Conservation (phyloP, 2,329 filamentous ascomycete genomes). For the Trichoderma sp. region DNA sequence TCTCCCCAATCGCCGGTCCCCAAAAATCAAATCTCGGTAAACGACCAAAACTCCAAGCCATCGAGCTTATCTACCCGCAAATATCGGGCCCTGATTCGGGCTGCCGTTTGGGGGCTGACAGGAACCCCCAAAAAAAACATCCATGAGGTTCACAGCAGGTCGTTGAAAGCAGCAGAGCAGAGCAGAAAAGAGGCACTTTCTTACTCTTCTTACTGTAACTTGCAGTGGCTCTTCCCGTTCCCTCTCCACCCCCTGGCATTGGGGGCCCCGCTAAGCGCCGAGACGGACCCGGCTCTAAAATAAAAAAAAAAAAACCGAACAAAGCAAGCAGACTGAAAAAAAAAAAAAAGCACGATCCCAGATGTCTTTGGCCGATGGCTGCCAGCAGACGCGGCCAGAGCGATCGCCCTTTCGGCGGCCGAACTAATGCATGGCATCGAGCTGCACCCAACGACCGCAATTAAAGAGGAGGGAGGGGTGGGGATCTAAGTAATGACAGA, state of each 20-base stretch:
- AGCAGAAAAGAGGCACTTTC: background rate
- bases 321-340: conserved; percentile 3
- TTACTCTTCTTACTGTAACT: no score
- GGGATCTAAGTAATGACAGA: background rate
- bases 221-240: background rate
- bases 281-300: background rate
- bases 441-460: conserved; percentile 9
- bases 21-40: background rate
- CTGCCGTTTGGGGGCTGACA: background rate
- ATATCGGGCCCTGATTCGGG: background rate
- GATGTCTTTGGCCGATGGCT: conserved; percentile 25
- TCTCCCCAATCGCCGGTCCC: background rate
- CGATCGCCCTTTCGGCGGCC: conserved; percentile 15
- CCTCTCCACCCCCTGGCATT: background rate
- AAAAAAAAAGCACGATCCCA: conserved; percentile 14
- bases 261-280: background rate
- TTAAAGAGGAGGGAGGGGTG: background rate
- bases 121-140: background rate
- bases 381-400: conserved; percentile 9
- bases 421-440: conserved; percentile 24
- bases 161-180: background rate
- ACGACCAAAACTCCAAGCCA: background rate
- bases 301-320: background rate
- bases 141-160: background rate
- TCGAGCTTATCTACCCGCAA: no score